Evolutionary conservation across 192 early-diverging fungal genomes (phyloP), one percentile per base, ranked within the genome.

Genomic region (Umbelopsis sp.): DNA sequence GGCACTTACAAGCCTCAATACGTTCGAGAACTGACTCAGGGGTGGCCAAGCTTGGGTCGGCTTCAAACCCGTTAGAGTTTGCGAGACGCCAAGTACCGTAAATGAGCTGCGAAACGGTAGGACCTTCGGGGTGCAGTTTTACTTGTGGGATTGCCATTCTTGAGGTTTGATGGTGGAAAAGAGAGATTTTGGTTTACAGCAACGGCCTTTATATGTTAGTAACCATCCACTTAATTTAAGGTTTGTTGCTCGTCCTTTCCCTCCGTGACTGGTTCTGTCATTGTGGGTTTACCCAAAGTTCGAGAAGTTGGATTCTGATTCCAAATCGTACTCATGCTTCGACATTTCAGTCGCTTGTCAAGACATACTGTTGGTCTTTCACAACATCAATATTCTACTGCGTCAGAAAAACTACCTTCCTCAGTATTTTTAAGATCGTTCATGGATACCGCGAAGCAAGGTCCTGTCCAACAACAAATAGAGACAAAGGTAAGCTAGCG

Each of bases 21-120:
- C 81, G 80, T 27, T 52, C 58, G 20, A 84, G 66, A 44, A 82
- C 69, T 45, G 66, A 66, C 35, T 81, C 25, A 15, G 80, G 73
- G 10, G 76, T 70, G 8, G 47, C 49, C 47, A 70, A 50, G 27
- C 69, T 61, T 25, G 64, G 22, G n/a, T 78, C 66, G 55, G 71
- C 80, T 15, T 58, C 69, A 10, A 20, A 52, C 0, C 69, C 69
- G 9, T 52, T 71, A 6, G 65, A 47, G 65, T 66, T 66, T 10
- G 69, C 73, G 12, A 82, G 68, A 18, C 80, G 76, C 81, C 72
- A 74, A 46, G 79, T 81, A 66, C 80, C 80, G 72, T 49, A 81
- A 15, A 82, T 55, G 20, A 81, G 20, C 51, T 71, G 78, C n/a
- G 81, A 82, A 12, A 82, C 46, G 30, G 21, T 35, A 20, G 69